Evolutionary conservation across 2,329 filamentous ascomycete species (phyloP), one percentile per base, ranked within the genome.

Genomic region (Aspergillus melleus): DNA sequence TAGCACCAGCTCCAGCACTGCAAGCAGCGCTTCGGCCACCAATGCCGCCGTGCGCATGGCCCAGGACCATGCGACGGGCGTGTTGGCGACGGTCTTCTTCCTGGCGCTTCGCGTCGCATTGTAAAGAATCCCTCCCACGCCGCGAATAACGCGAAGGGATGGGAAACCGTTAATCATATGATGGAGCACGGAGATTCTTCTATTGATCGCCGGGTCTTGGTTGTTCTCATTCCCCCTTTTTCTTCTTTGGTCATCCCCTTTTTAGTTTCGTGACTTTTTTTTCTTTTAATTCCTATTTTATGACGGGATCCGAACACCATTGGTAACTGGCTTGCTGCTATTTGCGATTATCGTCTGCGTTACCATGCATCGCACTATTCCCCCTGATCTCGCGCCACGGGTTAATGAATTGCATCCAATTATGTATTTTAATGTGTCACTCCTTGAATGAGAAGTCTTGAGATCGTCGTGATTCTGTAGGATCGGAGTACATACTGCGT

Each of bases 21-120:
- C 65, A 42, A 61, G 69, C 49, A 61, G 69, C 49, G 58, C 70
- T 12, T 64, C 67, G 22, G 60, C 70, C 49, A 74, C 75, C 49
- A 68, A 76, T 62, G 82, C 79, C 61, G 84, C 83, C 52, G 73
- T 82, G 64, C 73, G 72, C 65, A 67, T 79, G 65, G 77, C 74
- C 53, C 77, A 79, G 68, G 78, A 82, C 63, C 83, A 83, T 70
- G 81, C 83, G 54, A 83, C 82, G 56, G 79, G 80, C 56, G 68
- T 79, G 46, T 71, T 87, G 57, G 82, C 80, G 52, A 81, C 81
- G 61, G 82, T 81, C 68, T 74, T 87, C 63, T 75, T 85, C 59
- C 80, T 82, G 54, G 74, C 84, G 57, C 84, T 88, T 68, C 84
- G 84, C 63, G 72, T 87, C 62, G 77, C 85, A 62, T 74, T 88